These are phyloP conservation scores for Ophiocytium majus DNA, from an alignment of 352 stramenopile genomes.

Conservation along the genomic window DNA sequence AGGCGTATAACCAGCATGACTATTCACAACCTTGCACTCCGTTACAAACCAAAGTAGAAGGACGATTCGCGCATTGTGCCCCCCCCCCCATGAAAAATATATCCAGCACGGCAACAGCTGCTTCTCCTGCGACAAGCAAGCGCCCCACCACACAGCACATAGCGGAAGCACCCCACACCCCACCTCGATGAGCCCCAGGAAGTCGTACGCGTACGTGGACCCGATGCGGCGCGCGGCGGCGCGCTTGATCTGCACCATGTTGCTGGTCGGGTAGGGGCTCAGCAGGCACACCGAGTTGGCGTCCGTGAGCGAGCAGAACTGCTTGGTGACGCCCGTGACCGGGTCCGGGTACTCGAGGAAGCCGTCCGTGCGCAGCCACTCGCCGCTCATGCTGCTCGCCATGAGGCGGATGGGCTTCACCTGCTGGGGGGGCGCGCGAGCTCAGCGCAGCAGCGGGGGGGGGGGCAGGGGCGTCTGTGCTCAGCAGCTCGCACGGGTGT, in stretches of 20 bases:
- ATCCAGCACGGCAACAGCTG: no score
- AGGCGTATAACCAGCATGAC: no score
- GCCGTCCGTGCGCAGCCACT: constrained; percentile 93
- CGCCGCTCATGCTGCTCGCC: constrained; percentile 92
- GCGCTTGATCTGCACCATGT: constrained; percentile 76
- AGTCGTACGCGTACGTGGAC: constrained; percentile 99
- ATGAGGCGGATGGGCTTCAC: constrained; percentile 92
- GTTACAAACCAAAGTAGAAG: no score
- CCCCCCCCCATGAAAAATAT: no score
- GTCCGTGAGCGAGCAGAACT: constrained; percentile 66
- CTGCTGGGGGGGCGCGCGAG: constrained; percentile 30
- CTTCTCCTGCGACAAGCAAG: no score
- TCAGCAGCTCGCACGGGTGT: no score
- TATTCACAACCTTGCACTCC: no score
- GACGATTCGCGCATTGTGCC: no score
- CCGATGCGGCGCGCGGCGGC: constrained; percentile 85
- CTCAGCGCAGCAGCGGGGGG: no score
- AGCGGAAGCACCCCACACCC: constrained; percentile 60
- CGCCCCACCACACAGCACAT: no score
- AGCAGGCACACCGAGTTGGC: constrained; percentile 68
- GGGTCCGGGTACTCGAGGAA: constrained; percentile 89
- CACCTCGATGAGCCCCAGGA: constrained; percentile 97
- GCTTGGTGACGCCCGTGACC: constrained; percentile 71
- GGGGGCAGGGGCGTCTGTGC: no score
- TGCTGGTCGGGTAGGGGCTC: constrained; percentile 72